Conservation (phyloP, 208 protist genomes). For the Jaenimonas drosophilae region DNA sequence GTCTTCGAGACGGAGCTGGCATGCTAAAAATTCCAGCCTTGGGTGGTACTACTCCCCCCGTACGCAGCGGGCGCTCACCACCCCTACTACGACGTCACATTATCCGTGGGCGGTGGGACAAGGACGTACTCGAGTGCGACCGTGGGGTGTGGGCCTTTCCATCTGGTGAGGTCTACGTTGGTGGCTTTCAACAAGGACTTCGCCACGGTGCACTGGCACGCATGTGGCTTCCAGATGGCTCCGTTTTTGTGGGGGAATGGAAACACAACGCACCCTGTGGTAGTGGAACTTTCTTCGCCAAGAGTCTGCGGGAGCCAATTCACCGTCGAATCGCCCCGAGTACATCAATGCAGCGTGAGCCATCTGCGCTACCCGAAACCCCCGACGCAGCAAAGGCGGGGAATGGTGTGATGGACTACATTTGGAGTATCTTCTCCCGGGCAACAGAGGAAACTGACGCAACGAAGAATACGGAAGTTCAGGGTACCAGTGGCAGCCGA, state of each 20-base stretch:
- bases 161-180: slow-evolving; percentile 67
- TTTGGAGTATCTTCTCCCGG: background rate
- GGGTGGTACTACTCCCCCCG: slow-evolving; percentile 1
- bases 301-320: slow-evolving; percentile 32
- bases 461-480: too few relatives aligned
- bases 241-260: slow-evolving; percentile 62
- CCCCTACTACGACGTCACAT: slow-evolving; percentile 22
- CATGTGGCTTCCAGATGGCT: slow-evolving; percentile 66
- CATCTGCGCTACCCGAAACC: slow-evolving; percentile 2
- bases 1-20: slow-evolving; percentile 53
- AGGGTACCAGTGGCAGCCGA: too few relatives aligned
- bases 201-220: slow-evolving; percentile 12
- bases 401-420: background rate
- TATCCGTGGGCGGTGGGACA: slow-evolving; percentile 56
- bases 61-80: too few relatives aligned
- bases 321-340: slow-evolving; percentile 14
- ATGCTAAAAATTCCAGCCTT: slow-evolving; percentile 45
- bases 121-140: slow-evolving; percentile 46
- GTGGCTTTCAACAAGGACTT: slow-evolving; percentile 31
- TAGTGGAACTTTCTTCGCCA: slow-evolving; percentile 43
- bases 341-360: too few relatives aligned
- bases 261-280: slow-evolving; percentile 40
- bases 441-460: background rate
- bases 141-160: slow-evolving; percentile 62
- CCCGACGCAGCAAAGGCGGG: background rate